Conservation (phyloP, 2,329 filamentous ascomycete species). For the Emergomyces orientalis region DNA sequence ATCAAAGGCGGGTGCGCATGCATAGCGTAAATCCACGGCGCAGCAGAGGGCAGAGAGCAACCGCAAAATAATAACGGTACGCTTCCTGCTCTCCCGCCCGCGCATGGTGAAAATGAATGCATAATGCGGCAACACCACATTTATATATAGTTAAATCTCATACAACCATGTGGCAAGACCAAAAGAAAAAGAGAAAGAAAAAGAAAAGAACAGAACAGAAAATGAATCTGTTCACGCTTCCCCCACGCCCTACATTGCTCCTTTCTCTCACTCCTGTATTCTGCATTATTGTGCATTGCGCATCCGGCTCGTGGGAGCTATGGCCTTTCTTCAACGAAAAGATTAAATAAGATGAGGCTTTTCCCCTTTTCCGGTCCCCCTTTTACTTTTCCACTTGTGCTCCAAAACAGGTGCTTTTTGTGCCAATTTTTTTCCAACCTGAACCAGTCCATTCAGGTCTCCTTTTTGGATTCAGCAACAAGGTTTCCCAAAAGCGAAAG, state of each 20-base stretch:
- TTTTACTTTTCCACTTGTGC: too few relatives aligned
- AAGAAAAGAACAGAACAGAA: too few relatives aligned
- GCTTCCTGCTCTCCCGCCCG: not conserved
- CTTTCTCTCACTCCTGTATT: not conserved
- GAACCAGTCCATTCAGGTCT: not conserved
- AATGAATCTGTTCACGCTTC: too few relatives aligned
- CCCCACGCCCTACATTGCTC: not conserved
- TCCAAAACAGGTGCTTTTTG: not conserved
- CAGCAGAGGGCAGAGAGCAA: not conserved
- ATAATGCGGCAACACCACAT: too few relatives aligned
- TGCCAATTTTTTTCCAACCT: not conserved
- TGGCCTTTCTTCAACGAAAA: not conserved
- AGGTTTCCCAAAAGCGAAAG: not conserved
- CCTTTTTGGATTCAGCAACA: too few relatives aligned
- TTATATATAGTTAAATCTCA: too few relatives aligned
- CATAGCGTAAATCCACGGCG: not conserved
- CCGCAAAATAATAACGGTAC: not conserved
- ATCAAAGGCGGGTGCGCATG: not conserved
- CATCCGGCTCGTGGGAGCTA: conserved; percentile 2
- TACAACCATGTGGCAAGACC: not conserved
- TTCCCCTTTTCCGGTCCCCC: not conserved
- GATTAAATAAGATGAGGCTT: not conserved
- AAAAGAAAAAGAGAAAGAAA: not conserved
- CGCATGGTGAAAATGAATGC: not conserved
- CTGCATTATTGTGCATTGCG: not conserved